Conservation (phyloP, 768 basidiomycete species). For the Botryobasidium botryosum region DNA sequence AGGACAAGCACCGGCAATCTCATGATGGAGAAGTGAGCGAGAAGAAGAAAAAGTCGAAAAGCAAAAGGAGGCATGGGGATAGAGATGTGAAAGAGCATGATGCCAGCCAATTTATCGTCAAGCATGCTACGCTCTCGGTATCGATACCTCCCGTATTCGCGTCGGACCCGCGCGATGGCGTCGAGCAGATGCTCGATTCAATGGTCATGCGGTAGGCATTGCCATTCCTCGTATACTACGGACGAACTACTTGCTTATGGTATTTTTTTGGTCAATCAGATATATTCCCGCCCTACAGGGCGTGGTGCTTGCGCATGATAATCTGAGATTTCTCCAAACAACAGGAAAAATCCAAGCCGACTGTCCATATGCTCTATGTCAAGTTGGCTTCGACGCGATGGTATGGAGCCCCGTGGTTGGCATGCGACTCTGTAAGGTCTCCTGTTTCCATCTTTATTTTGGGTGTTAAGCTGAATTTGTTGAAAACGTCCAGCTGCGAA, state of each 20-base stretch:
- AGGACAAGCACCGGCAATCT: conserved; percentile 8
- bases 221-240: neutral
- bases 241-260: neutral
- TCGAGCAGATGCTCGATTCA: conserved; percentile 79
- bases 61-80: conserved; percentile 13
- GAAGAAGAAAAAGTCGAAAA: conserved; percentile 26
- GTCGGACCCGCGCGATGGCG: conserved; percentile 50
- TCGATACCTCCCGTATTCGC: conserved; percentile 74
- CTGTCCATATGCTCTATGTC: conserved; percentile 68
- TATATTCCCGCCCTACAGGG: conserved; percentile 78
- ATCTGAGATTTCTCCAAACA: conserved; percentile 44
- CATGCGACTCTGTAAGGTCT: conserved; percentile 51
- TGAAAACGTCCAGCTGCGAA: conserved; percentile 42
- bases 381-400: conserved; percentile 62
- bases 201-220: conserved; percentile 79
- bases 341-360: conserved; percentile 59
- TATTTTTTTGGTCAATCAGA: conserved; percentile 26
- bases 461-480: conserved; percentile 2
- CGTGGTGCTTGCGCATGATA: conserved; percentile 75
- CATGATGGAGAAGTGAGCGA: conserved; percentile 6
- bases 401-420: conserved; percentile 80
- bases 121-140: conserved; percentile 49
- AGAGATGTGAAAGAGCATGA: neutral
- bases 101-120: conserved; percentile 36
- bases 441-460: neutral